A percentile compares a stretch with the other conserved stretches of the same genome.
These are phyloP conservation scores for Candida maris DNA, from an alignment of 805 yeast genomes.

Conservation along the genomic window DNA sequence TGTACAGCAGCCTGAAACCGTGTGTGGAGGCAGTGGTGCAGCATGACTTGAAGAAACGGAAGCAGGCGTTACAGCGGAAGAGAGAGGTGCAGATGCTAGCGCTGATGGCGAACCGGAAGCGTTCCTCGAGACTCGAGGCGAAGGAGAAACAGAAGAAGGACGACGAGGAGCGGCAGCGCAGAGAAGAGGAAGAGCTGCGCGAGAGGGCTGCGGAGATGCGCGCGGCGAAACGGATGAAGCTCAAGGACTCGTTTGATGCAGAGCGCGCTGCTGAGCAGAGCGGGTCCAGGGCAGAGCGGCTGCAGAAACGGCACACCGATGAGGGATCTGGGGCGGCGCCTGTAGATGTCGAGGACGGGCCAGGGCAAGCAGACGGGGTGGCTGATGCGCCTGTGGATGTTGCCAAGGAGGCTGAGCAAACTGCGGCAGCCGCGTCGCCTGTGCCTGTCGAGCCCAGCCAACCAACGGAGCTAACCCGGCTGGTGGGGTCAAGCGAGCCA, in stretches of 20 bases:
- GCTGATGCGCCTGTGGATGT: too few relatives aligned
- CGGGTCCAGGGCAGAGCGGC: slow-evolving; percentile 33
- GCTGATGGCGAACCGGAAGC: slow-evolving; percentile 62
- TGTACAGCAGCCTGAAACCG: slow-evolving; percentile 30
- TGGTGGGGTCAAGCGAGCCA: too few relatives aligned
- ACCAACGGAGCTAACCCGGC: too few relatives aligned
- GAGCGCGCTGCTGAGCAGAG: slow-evolving; percentile 27
- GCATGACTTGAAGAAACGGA: slow-evolving; percentile 52
- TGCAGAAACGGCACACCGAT: slow-evolving; percentile 14
- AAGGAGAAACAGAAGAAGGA: slow-evolving; percentile 49
- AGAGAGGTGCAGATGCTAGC: slow-evolving; percentile 63
- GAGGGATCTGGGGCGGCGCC: not conserved
- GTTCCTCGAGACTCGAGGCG: slow-evolving; percentile 71
- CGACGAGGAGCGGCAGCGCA: slow-evolving; percentile 47
- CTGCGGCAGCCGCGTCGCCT: too few relatives aligned
- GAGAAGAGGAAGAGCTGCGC: slow-evolving; percentile 43
- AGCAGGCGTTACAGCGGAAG: slow-evolving; percentile 49
- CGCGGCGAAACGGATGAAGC: slow-evolving; percentile 38
- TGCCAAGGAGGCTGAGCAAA: too few relatives aligned
- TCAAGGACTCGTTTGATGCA: slow-evolving; percentile 30
- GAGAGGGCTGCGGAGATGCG: slow-evolving; percentile 43
- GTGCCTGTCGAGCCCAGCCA: too few relatives aligned
- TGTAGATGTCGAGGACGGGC: too few relatives aligned
- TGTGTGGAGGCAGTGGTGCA: slow-evolving; percentile 34
- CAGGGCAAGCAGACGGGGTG: too few relatives aligned